Conservation (phyloP, 2,329 filamentous ascomycete genomes). For the Nigrospora oryzae region DNA sequence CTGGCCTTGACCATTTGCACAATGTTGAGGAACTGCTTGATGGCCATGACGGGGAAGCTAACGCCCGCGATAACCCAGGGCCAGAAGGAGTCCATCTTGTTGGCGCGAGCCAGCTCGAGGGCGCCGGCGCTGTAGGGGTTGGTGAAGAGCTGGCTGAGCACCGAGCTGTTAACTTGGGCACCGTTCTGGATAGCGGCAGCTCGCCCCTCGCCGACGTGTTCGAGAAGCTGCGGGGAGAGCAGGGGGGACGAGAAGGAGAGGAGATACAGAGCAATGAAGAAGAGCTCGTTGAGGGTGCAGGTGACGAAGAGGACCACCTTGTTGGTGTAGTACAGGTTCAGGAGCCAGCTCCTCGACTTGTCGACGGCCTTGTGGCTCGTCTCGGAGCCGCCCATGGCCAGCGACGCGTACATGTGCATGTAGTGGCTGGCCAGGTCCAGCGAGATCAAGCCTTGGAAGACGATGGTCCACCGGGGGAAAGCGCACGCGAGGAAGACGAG, state of each 20-base stretch:
- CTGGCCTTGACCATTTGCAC: conserved; percentile 91
- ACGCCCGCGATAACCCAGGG: conserved; percentile 68
- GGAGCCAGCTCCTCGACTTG: conserved; percentile 74
- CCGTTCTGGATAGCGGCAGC: conserved; percentile 51
- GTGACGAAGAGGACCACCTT: conserved; percentile 86
- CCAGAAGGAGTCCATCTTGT: conserved; percentile 73
- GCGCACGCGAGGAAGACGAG: conserved; percentile 91
- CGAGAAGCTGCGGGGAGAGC: conserved; percentile 75
- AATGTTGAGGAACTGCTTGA: conserved; percentile 91
- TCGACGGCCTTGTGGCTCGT: conserved; percentile 92
- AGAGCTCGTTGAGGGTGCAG: conserved; percentile 87
- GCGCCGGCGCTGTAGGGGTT: conserved; percentile 89
- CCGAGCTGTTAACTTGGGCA: conserved; percentile 59
- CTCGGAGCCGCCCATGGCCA: conserved; percentile 74
- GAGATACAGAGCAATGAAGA: conserved; percentile 97
- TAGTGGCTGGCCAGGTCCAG: conserved; percentile 95
- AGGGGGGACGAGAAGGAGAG: conserved; percentile 91
- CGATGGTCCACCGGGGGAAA: conserved; percentile 85
- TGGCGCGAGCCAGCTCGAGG: conserved; percentile 84
- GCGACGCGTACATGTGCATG: conserved; percentile 96
- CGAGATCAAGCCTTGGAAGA: conserved; percentile 90
- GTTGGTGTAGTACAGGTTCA: conserved; percentile 96
- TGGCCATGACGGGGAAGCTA: conserved; percentile 78
- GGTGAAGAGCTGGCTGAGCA: conserved; percentile 69
- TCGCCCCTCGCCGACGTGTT: conserved; percentile 46